Conservation (phyloP, 257 asterid species). For the Verbascum thapsus region DNA sequence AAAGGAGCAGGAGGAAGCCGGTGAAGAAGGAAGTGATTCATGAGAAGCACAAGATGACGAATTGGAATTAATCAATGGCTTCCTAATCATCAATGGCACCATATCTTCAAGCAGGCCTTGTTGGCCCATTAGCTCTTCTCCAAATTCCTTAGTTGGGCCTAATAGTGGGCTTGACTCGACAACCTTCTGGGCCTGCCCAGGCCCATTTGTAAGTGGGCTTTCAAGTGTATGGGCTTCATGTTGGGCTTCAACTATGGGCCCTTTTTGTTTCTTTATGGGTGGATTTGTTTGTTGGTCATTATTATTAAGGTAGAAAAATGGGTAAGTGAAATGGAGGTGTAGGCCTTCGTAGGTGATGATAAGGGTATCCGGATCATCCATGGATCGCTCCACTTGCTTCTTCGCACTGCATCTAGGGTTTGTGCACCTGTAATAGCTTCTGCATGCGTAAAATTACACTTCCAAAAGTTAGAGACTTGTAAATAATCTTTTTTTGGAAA, state of each 20-base stretch:
- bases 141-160: slow-evolving; percentile 22
- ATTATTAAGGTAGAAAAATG: slow-evolving; percentile 43
- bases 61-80: slow-evolving; percentile 45
- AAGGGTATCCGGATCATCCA: slow-evolving; percentile 66
- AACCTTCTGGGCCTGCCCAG: slow-evolving; percentile 6
- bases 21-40: slow-evolving; percentile 52
- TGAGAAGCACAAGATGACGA: slow-evolving; percentile 55
- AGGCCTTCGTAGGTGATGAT: slow-evolving; percentile 90
- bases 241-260: slow-evolving; percentile 33
- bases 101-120: slow-evolving; percentile 90
- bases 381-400: slow-evolving; percentile 80
- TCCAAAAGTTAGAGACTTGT: neutral
- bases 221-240: slow-evolving; percentile 2
- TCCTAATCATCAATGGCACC: slow-evolving; percentile 73
- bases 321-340: slow-evolving; percentile 83
- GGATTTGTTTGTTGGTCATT: slow-evolving; percentile 31
- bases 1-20: slow-evolving; percentile 57
- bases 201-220: slow-evolving; percentile 26
- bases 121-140: slow-evolving; percentile 25
- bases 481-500: too few species aligned
- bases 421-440: slow-evolving; percentile 91
- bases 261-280: slow-evolving; percentile 60
- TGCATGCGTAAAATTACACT: slow-evolving; percentile 21
- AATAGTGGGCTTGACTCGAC: slow-evolving; percentile 1
- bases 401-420: slow-evolving; percentile 86